A percentile compares a stretch with the other conserved stretches of the same genome.
These are phyloP conservation scores for Phalaenopsis aphrodite DNA, from an alignment of 106 monocot species.

Conservation along the genomic window DNA sequence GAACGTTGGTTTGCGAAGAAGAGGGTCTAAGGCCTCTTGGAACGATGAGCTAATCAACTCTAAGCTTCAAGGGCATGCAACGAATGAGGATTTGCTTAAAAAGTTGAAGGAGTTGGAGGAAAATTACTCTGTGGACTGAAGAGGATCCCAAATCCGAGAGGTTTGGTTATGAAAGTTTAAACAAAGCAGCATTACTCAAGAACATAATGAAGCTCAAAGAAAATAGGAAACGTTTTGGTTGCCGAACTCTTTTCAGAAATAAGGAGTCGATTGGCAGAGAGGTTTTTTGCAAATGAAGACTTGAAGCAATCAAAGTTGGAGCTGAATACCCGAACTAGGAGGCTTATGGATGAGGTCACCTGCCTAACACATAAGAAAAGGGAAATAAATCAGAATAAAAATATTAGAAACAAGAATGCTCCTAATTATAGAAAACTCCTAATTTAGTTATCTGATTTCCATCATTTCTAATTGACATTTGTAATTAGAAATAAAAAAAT, in stretches of 20 bases:
- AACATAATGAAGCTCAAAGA: conserved; percentile 36
- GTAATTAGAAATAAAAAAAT: too few relatives aligned
- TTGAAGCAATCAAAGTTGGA: conserved; percentile 49
- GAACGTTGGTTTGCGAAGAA: conserved; percentile 14
- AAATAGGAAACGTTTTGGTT: conserved; percentile 50
- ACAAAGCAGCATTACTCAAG: conserved; percentile 27
- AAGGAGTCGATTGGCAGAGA: conserved; percentile 52
- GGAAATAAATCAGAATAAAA: conserved; percentile 3
- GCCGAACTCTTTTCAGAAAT: conserved; percentile 66
- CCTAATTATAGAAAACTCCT: too few relatives aligned
- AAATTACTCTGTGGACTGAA: conserved; percentile 25
- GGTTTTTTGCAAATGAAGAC: conserved; percentile 41
- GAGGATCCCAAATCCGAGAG: conserved; percentile 35
- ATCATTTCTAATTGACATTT: too few relatives aligned
- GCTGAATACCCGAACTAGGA: conserved; percentile 58
- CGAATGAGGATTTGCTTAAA: conserved; percentile 41
- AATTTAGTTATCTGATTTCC: too few relatives aligned
- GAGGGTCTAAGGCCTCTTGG: conserved; percentile 9
- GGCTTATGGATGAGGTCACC: conserved; percentile 65
- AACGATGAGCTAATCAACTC: conserved; percentile 9
- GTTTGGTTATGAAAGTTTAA: conserved; percentile 16
- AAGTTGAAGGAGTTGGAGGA: conserved; percentile 63
- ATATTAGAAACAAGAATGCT: too few relatives aligned
- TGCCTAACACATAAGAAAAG: conserved; percentile 51
- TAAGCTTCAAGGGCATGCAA: conserved; percentile 13